Conservation (phyloP, 164 flowering plant genomes). For the Kingdonia uniflora region DNA sequence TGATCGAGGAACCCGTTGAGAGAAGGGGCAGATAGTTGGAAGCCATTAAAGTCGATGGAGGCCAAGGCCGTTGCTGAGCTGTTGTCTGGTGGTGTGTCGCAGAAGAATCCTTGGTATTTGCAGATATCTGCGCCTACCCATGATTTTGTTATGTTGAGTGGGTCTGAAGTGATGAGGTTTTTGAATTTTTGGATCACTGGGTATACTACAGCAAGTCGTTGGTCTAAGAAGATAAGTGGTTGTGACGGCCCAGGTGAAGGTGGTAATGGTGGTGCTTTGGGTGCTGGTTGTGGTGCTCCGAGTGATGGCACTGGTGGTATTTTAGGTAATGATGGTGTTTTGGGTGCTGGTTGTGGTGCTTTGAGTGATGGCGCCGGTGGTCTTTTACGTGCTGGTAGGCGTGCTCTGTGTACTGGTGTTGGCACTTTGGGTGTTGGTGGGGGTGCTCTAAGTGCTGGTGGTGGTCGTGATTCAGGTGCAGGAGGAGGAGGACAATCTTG, state of each 20-base stretch:
- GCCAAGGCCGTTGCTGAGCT: constrained; percentile 16
- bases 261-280: background rate
- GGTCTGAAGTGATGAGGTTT: constrained; percentile 33
- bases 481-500: constrained; percentile 3
- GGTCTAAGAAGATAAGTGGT: constrained; percentile 24
- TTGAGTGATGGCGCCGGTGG: no score
- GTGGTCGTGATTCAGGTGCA: constrained; percentile 4
- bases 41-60: constrained; percentile 35
- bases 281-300: no score
- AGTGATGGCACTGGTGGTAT: no score
- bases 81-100: constrained; percentile 38
- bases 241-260: background rate
- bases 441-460: constrained; percentile 1
- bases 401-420: no score
- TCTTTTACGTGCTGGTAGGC: no score
- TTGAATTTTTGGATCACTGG: constrained; percentile 48
- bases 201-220: constrained; percentile 25
- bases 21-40: constrained; percentile 14
- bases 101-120: constrained; percentile 48
- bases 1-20: constrained; percentile 15
- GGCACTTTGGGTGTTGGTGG: no score
- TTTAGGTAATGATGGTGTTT: background rate
- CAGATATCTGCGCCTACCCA: constrained; percentile 56
- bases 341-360: no score
- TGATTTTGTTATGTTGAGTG: constrained; percentile 25